Base-by-base conservation (phyloP, 2,329 filamentous ascomycete genomes). In the Claviceps quebecensis region DNA sequence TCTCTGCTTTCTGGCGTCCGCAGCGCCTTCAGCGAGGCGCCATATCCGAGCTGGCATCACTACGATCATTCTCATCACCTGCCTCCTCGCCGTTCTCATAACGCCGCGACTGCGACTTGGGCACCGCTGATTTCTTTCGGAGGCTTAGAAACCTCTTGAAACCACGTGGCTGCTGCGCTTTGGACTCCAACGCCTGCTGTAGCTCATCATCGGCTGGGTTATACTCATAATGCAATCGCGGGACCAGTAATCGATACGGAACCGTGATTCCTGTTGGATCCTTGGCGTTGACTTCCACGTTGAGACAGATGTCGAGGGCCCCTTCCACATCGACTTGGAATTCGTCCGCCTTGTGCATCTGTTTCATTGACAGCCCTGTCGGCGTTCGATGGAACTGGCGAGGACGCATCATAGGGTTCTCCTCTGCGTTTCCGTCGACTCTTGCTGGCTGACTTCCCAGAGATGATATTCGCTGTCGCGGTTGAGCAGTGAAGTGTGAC, bases 211-310 rank as follows among this genome's bases (percentile, higher is more conserved):
- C 68, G 49, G 69, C 69, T 2, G 63, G 62, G 16, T 68, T 64
- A 54, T 77, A 74, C 49, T 78, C 74, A 52, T 82, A 83, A 67
- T 75, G 76, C 49, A 98, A 70, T 50, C 81, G 80, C 11, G 94
- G 93, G 5, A 98, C 83, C 1, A 97, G 75, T 5, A 98, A 70
- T 40, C 88, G 76, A 65, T 98, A 98, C 8, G 89, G 87, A 48
- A 81, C 79, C 0, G 93, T 98, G 56, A 87, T 88, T 14, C 93
- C 94, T 0, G 86, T 77, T 0, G 93, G 91, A 59, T 98, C 89
- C 56, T 80, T 81, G 45, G 86, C 78, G 59, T 84, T 89, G 55
- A 96, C 81, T 68, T 98, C 93, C 55, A 95, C 81, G 59, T 96
- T 95, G 44, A 98, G 69, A 48, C 81, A 86, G 38, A 98, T 83